These are phyloP conservation scores for Stagonosporopsis rhizophila DNA, from an alignment of 2,329 filamentous ascomycete species.

Conservation along the genomic window DNA sequence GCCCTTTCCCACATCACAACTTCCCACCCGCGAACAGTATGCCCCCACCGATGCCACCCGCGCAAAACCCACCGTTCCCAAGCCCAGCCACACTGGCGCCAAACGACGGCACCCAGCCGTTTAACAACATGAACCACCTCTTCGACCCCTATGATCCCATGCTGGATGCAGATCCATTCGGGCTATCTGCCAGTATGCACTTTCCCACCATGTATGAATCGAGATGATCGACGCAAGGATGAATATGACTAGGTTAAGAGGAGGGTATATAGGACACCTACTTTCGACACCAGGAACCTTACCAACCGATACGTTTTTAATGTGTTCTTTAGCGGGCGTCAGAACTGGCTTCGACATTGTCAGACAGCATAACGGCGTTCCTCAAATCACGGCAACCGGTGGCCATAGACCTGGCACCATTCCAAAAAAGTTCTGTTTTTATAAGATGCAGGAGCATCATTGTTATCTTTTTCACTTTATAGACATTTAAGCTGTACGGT, in stretches of 20 bases:
- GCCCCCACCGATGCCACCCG: conserved; percentile 48
- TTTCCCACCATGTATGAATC: conserved; percentile 78
- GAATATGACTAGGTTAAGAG: conserved; percentile 18
- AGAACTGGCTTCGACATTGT: conserved; percentile 20
- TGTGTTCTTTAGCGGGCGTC: conserved; percentile 45
- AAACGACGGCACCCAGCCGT: conserved; percentile 46
- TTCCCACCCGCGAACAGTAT: conserved; percentile 58
- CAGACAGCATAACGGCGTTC: conserved; percentile 37
- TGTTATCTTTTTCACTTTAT: conserved; percentile 1
- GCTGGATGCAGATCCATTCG: conserved; percentile 92
- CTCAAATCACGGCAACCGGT: conserved; percentile 18
- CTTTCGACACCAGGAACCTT: conserved; percentile 13
- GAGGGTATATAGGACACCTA: conserved; percentile 15
- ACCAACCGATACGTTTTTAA: conserved; percentile 25
- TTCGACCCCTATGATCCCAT: conserved; percentile 82
- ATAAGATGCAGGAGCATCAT: not conserved
- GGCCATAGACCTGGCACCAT: conserved; percentile 27
- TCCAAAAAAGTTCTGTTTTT: conserved; percentile 37
- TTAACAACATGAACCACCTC: conserved; percentile 59
- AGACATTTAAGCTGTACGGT: conserved; percentile 13
- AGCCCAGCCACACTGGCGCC: conserved; percentile 43
- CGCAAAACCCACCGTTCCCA: conserved; percentile 46
- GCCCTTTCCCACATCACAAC: conserved; percentile 66
- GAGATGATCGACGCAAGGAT: conserved; percentile 39
- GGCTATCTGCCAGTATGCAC: conserved; percentile 91